A percentile compares a stretch with the other conserved stretches of the same genome.
These are phyloP conservation scores for Pseudonitzschia delicatissima DNA, from an alignment of 108 stramenopile genomes.

Conservation along the genomic window DNA sequence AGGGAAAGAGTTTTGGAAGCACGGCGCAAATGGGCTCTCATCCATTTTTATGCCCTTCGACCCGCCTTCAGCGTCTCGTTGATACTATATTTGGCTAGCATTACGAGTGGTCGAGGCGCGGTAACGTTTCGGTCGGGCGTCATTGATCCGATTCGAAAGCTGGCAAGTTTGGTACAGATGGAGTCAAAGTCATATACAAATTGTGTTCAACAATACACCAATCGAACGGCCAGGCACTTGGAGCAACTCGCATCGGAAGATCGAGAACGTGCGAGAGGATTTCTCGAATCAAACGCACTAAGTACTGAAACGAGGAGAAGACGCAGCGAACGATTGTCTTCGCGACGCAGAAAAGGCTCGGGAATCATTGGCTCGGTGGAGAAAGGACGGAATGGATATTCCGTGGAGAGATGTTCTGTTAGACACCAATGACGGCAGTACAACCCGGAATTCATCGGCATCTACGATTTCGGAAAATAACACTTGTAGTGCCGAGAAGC, in stretches of 20 bases:
- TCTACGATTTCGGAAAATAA: not conserved
- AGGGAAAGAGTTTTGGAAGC: not conserved
- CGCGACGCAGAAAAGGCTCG: not conserved
- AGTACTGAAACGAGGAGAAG: not conserved
- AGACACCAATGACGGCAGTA: not conserved
- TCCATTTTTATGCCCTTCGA: slow-evolving; percentile 23
- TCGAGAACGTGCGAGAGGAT: not conserved
- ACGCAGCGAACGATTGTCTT: not conserved
- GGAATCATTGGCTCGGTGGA: slow-evolving; percentile 5
- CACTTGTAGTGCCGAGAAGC: not conserved
- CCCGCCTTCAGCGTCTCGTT: slow-evolving; percentile 31
- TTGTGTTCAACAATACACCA: slow-evolving; percentile 13
- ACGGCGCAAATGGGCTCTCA: slow-evolving; percentile 27
- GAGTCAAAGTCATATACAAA: slow-evolving; percentile 21
- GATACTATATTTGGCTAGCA: slow-evolving; percentile 28
- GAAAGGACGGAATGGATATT: slow-evolving; percentile 2
- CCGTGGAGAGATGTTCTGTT: not conserved
- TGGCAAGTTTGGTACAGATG: slow-evolving; percentile 5
- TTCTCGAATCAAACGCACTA: slow-evolving; percentile 10
- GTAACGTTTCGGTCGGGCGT: slow-evolving; percentile 16
- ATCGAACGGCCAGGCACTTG: not conserved
- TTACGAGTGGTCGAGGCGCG: slow-evolving; percentile 1
- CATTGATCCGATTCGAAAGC: slow-evolving; percentile 11
- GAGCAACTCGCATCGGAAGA: not conserved
- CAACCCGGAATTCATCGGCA: not conserved